Conservation (phyloP, 1,284 basidiomycete genomes). For the Cutaneotrichosporon mucoides region DNA sequence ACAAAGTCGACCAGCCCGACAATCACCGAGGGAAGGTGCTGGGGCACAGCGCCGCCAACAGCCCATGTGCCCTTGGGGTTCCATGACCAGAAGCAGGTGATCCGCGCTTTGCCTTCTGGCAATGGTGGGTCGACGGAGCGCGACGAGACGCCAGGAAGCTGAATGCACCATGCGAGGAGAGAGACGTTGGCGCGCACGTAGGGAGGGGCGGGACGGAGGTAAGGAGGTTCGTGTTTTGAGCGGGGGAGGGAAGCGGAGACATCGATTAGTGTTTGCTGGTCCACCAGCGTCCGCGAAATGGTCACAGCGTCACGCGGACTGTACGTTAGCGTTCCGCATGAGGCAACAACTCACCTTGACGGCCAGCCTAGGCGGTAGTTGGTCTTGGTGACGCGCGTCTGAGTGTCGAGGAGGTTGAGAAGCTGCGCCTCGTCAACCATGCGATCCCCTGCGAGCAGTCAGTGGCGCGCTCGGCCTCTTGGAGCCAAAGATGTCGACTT, state of each 20-base stretch:
- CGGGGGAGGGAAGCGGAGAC: slow-evolving; percentile 93
- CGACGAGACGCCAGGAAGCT: slow-evolving; percentile 52
- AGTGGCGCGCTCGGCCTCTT: background rate
- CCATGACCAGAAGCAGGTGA: slow-evolving; percentile 94
- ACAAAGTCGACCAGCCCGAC: slow-evolving; percentile 73
- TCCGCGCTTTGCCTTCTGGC: slow-evolving; percentile 55
- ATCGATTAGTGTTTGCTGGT: slow-evolving; percentile 78
- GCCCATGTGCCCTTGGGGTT: slow-evolving; percentile 87
- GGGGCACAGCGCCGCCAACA: slow-evolving; percentile 58
- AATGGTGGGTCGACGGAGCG: slow-evolving; percentile 44
- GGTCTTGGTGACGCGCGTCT: slow-evolving; percentile 80
- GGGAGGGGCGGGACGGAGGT: slow-evolving; percentile 87
- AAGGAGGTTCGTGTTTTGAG: slow-evolving; percentile 83
- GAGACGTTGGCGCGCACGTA: slow-evolving; percentile 88
- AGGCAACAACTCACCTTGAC: slow-evolving; percentile 60
- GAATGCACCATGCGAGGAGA: slow-evolving; percentile 88
- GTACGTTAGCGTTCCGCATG: background rate
- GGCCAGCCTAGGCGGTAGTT: slow-evolving; percentile 95
- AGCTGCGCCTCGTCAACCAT: slow-evolving; percentile 80
- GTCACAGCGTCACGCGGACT: slow-evolving; percentile 91
- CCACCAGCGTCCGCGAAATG: slow-evolving; percentile 77
- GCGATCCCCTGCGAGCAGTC: slow-evolving; percentile 63
- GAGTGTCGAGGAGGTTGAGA: slow-evolving; percentile 79
- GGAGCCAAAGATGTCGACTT: slow-evolving; percentile 18
- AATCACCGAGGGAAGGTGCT: slow-evolving; percentile 76